phyloP scores from a whole-genome alignment of 768 basidiomycete species.

The Pleurotus citrinopileatus region DNA sequence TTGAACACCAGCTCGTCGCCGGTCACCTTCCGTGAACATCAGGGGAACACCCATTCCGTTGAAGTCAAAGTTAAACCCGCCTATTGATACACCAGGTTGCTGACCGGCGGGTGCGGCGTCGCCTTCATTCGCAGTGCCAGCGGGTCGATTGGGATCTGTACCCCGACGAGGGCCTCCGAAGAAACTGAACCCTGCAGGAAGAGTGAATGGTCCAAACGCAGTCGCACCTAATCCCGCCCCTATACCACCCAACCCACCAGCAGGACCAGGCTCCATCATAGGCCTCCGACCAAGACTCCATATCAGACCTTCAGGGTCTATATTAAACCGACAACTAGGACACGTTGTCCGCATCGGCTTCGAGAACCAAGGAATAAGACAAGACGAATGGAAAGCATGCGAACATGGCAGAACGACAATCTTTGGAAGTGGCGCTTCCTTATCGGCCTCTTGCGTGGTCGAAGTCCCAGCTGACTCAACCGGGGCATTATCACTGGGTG shows the following conservation, averaged over 20 bases:
- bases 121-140: not conserved
- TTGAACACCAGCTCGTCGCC: not conserved
- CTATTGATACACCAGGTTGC: not conserved
- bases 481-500: slow-evolving; percentile 2
- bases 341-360: slow-evolving; percentile 77
- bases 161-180: not conserved
- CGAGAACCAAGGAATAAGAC: slow-evolving; percentile 82
- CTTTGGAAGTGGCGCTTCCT: slow-evolving; percentile 26
- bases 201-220: not conserved
- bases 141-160: not conserved
- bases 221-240: not conserved
- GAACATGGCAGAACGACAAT: slow-evolving; percentile 76
- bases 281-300: slow-evolving; percentile 30
- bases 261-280: slow-evolving; percentile 7
- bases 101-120: not conserved
- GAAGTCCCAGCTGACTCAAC: slow-evolving; percentile 20
- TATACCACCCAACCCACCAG: not conserved
- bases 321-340: slow-evolving; percentile 79
- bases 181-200: not conserved
- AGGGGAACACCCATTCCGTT: not conserved
- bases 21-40: not conserved
- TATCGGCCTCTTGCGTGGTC: slow-evolving; percentile 3
- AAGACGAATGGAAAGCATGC: slow-evolving; percentile 78
- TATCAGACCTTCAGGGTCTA: slow-evolving; percentile 77
- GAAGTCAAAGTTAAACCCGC: not conserved